Percentiles rank a stretch among this genome's conserved stretches.
Conservation (phyloP, 2,329 filamentous ascomycete species). For the Trichoderma citrinoviride region DNA sequence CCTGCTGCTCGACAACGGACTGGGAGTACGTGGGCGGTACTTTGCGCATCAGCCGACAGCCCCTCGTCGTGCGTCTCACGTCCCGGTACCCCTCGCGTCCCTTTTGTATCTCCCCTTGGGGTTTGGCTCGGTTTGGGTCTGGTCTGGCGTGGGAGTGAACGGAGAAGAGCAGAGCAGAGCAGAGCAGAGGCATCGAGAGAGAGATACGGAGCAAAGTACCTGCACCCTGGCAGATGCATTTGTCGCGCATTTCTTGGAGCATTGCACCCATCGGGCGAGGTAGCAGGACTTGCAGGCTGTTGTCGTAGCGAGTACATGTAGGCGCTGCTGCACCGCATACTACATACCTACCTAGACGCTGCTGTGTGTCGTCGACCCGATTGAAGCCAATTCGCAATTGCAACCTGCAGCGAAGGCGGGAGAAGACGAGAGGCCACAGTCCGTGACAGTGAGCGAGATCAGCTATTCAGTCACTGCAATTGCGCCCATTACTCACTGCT, state of each 20-base stretch:
- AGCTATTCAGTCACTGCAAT: not conserved
- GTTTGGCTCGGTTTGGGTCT: too few species aligned
- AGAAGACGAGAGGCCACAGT: too few species aligned
- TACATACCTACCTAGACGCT: too few species aligned
- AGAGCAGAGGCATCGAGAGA: too few species aligned
- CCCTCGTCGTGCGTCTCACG: conserved; percentile 15
- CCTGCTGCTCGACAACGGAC: not conserved
- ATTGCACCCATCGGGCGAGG: not conserved
- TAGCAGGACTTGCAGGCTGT: not conserved
- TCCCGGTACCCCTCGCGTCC: conserved; percentile 22
- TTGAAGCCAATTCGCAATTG: too few species aligned
- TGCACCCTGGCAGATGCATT: not conserved
- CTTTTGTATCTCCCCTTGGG: not conserved
- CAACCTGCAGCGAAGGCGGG: too few species aligned
- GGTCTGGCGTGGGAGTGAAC: too few species aligned
- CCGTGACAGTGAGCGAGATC: too few species aligned
- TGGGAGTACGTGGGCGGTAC: not conserved
- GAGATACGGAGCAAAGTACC: not conserved
- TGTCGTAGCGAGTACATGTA: not conserved
- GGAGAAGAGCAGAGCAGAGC: too few species aligned
- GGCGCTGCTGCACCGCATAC: too few species aligned
- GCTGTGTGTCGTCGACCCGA: too few species aligned
- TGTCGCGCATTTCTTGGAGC: not conserved
- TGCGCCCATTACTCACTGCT: not conserved
- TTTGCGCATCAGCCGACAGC: conserved; percentile 14